Evolutionary conservation across 1,284 basidiomycete species (phyloP), one percentile per base, ranked within the genome.

Genomic region (Naganishia liquefaciens): DNA sequence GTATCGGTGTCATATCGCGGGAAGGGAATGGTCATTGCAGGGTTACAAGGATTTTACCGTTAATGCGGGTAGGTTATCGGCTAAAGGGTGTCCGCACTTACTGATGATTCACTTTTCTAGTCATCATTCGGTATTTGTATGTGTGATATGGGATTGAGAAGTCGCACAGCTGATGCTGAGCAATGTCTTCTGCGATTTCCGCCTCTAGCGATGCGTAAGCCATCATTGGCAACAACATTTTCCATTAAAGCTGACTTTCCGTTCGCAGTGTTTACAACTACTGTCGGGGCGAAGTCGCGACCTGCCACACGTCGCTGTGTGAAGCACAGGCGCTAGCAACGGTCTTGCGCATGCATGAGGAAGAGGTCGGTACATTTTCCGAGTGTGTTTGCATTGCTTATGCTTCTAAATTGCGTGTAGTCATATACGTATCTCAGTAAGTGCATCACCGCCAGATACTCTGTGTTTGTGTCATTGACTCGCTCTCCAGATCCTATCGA

Each of bases 401-500:
- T 39, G 11, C 40, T 25, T 13, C 25, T 19, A 1, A 39, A 21
- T 17, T 33, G 23, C 25, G 5, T 50, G 2, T 54, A 69, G 69
- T 55, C 55, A 9, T 70, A 70, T 30, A 52, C 33, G 37, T 66
- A 57, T 10, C 37, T 70, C 19, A 64, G 68, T 69, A 62, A 52
- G 62, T 13, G 15, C 11, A 52, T 9, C 10, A 1, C 27, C 5
- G n/a, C n/a, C n/a, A n/a, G n/a, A n/a, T 1, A 6, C 9, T 46
- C 9, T 23, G 19, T 21, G 44, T 30, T 27, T 77, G 82, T 84
- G 3, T 86, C 11, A 43, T 23, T 60, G 1, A 44, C n/a, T 27
- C 13, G 40, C 13, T 33, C n/a, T 27, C 27, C 50, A 67, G 65
- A 64, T 74, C 88, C 89, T 44, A 87, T 93, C 70, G 90, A 93